Evolutionary conservation across 768 basidiomycete species (phyloP).

Genomic region (Amanita fuliginea): DNA sequence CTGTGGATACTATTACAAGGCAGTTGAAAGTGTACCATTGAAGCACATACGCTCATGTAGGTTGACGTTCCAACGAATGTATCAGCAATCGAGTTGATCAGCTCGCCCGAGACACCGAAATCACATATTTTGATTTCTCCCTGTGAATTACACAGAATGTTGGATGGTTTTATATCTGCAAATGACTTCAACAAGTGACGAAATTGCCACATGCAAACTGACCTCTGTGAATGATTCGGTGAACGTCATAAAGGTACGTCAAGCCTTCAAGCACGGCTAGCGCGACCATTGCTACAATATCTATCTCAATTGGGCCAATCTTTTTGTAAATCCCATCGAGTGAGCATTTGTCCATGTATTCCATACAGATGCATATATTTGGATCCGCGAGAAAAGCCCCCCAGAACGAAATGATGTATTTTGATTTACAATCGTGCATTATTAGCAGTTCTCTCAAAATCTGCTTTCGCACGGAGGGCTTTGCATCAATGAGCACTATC

Average conservation of each 20-base stretch:
- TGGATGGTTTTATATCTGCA: slow-evolving; percentile 97
- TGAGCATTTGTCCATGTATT: slow-evolving; percentile 89
- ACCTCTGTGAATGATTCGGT: slow-evolving; percentile 99
- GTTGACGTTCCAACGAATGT: slow-evolving; percentile 98
- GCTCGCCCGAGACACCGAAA: slow-evolving; percentile 96
- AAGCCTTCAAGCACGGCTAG: slow-evolving; percentile 89
- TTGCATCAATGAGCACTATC: slow-evolving; percentile 95
- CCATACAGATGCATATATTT: slow-evolving; percentile 99
- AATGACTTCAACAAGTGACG: not conserved
- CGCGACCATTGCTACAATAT: slow-evolving; percentile 90
- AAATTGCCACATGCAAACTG: slow-evolving; percentile 14
- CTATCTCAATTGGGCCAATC: slow-evolving; percentile 87
- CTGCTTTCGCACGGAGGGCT: slow-evolving; percentile 93
- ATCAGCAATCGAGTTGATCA: slow-evolving; percentile 98
- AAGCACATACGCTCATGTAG: slow-evolving; percentile 88
- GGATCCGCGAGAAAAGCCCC: slow-evolving; percentile 96
- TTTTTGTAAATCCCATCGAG: slow-evolving; percentile 95
- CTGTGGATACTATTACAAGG: slow-evolving; percentile 29
- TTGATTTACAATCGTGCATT: slow-evolving; percentile 95
- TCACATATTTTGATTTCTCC: slow-evolving; percentile 99
- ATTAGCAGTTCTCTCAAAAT: slow-evolving; percentile 96
- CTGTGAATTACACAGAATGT: slow-evolving; percentile 87
- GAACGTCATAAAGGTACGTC: slow-evolving; percentile 94
- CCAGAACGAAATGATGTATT: slow-evolving; percentile 93
- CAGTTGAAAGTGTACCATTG: slow-evolving; percentile 5